Percentiles rank a stretch among this genome's conserved stretches.
Conservation (phyloP, 139 green algal species). For the Tetradesmus lagerheimii region DNA sequence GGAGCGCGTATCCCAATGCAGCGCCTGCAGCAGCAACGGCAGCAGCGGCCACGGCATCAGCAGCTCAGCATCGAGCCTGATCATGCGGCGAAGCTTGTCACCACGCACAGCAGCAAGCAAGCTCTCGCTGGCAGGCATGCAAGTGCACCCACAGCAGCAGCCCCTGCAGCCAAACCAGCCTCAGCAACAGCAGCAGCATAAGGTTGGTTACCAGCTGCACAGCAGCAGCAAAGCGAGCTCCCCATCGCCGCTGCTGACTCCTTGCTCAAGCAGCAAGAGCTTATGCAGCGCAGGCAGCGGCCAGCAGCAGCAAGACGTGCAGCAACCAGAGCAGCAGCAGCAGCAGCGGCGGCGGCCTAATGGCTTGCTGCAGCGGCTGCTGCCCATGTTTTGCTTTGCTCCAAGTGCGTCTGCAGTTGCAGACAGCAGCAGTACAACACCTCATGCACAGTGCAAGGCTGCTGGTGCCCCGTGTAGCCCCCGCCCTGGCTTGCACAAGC, state of each 20-base stretch:
- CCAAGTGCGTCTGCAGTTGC: background rate
- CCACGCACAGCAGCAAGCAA: background rate
- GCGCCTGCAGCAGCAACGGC: background rate
- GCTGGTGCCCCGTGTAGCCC: background rate
- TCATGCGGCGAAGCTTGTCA: background rate
- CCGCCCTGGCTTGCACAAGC: background rate
- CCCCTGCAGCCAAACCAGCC: background rate
- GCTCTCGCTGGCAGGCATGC: background rate
- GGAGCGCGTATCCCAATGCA: background rate
- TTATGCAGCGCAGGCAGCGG: background rate
- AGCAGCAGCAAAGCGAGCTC: background rate
- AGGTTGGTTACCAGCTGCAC: background rate
- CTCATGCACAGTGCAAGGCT: background rate
- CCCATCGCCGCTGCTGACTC: background rate
- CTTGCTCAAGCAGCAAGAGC: conserved; percentile 1
- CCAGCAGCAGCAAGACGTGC: background rate
- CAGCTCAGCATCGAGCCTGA: background rate
- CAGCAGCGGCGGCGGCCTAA: background rate
- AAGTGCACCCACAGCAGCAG: background rate
- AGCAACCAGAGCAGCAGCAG: conserved; percentile 10
- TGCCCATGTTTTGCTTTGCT: background rate
- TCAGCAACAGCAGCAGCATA: conserved; percentile 19
- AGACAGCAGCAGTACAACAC: background rate
- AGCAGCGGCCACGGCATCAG: background rate
- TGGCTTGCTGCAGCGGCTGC: conserved; percentile 5